Evolutionary conservation across 176 grass and related monocot genomes (phyloP).

Genomic region (Pharus latifolius): DNA sequence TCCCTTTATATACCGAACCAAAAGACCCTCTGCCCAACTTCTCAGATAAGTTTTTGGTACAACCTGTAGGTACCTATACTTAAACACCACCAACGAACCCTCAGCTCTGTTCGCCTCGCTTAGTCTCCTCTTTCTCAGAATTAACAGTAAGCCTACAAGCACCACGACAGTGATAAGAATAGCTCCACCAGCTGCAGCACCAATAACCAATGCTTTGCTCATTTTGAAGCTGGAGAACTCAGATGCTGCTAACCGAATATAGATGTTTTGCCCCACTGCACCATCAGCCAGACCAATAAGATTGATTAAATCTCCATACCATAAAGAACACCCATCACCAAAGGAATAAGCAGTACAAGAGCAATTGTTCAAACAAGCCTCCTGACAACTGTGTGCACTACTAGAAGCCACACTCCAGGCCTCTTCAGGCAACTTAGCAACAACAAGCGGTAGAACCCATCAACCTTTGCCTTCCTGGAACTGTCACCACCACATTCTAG

Average conservation of each 20-base stretch:
- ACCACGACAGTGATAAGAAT: background rate
- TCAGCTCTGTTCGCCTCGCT: background rate
- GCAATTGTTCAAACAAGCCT: slow-evolving; percentile 5
- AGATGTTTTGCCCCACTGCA: background rate
- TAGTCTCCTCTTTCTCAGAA: background rate
- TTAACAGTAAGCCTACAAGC: background rate
- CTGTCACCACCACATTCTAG: background rate
- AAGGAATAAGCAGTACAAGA: slow-evolving; percentile 12
- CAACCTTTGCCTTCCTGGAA: background rate
- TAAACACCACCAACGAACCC: background rate
- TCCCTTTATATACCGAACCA: slow-evolving; percentile 6
- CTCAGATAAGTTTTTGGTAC: slow-evolving; percentile 8
- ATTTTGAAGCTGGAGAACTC: background rate
- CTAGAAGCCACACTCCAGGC: background rate
- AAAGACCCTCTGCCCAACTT: background rate
- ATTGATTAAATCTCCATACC: slow-evolving; percentile 23
- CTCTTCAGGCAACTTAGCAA: background rate
- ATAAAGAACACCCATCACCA: background rate
- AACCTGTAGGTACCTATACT: background rate
- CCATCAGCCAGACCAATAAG: background rate
- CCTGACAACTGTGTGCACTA: background rate
- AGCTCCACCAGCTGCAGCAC: background rate
- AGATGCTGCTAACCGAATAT: background rate
- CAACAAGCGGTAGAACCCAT: slow-evolving; percentile 4
- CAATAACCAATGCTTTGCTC: background rate